phyloP scores from a whole-genome alignment of 2,329 filamentous ascomycete species.

The Mycosphaerella arachidis region DNA sequence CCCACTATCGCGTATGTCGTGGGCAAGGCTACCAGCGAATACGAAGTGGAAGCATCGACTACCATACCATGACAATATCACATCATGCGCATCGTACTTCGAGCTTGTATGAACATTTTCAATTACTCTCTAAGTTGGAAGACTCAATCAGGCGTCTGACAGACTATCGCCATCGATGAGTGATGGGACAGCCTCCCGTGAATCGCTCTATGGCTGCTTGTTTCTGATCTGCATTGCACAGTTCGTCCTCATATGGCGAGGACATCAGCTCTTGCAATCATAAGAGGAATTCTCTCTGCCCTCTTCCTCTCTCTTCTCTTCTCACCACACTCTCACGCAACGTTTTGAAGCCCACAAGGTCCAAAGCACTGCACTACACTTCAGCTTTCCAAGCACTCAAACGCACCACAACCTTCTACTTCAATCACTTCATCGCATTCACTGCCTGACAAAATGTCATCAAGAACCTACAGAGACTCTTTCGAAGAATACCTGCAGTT shows the following conservation, averaged over 20 bases:
- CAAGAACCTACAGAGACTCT: not conserved
- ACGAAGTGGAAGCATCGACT: not conserved
- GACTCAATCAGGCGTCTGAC: too few species aligned
- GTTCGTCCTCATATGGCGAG: too few species aligned
- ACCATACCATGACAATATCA: not conserved
- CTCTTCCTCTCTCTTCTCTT: not conserved
- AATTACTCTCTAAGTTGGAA: too few species aligned
- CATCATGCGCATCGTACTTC: not conserved
- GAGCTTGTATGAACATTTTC: too few species aligned
- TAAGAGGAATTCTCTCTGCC: not conserved
- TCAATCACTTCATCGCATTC: not conserved
- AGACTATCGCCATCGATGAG: too few species aligned
- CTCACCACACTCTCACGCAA: not conserved
- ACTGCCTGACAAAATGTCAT: not conserved
- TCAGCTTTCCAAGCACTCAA: not conserved
- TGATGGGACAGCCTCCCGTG: too few species aligned
- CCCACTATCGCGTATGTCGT: not conserved
- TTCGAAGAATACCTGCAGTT: not conserved
- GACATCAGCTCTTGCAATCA: too few species aligned
- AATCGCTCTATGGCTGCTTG: too few species aligned
- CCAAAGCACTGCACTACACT: not conserved
- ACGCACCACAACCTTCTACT: not conserved
- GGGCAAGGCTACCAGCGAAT: not conserved
- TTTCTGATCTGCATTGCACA: too few species aligned
- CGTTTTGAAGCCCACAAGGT: not conserved